Evolutionary conservation across 2,329 filamentous ascomycete species (phyloP).

Genomic region (Penicillium sp.): DNA sequence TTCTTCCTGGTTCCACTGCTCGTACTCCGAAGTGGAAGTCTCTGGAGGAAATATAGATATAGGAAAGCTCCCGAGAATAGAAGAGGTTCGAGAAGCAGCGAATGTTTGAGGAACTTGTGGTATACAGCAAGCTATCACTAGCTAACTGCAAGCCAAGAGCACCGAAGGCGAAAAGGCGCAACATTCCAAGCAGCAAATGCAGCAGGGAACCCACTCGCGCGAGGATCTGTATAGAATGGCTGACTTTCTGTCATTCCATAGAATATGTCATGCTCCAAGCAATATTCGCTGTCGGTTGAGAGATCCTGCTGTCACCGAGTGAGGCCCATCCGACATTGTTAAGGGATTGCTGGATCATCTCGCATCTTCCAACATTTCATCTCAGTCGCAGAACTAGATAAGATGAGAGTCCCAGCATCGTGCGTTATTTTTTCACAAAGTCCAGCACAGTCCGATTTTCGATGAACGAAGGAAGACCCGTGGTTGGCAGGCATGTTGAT

Average conservation of each 20-base stretch:
- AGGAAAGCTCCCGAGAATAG: background rate
- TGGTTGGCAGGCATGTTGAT: background rate
- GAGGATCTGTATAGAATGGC: background rate
- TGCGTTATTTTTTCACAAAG: background rate
- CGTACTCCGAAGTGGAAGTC: background rate
- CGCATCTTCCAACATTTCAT: background rate
- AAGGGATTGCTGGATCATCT: background rate
- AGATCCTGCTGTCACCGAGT: background rate
- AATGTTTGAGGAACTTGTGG: background rate
- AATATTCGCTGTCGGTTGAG: background rate
- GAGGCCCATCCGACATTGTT: background rate
- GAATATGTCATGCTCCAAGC: background rate
- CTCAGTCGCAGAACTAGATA: background rate
- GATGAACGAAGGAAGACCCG: background rate
- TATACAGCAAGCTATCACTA: background rate
- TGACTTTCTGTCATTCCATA: background rate
- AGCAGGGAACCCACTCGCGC: background rate
- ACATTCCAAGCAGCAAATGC: background rate
- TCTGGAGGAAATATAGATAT: background rate
- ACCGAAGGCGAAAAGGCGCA: background rate
- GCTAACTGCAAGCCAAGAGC: background rate
- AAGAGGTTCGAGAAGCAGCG: background rate
- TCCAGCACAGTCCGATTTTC: background rate
- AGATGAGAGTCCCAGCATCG: background rate
- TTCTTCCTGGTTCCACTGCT: background rate